Evolutionary conservation across 768 basidiomycete genomes (phyloP).

Genomic region (Rhizopogon rudus): DNA sequence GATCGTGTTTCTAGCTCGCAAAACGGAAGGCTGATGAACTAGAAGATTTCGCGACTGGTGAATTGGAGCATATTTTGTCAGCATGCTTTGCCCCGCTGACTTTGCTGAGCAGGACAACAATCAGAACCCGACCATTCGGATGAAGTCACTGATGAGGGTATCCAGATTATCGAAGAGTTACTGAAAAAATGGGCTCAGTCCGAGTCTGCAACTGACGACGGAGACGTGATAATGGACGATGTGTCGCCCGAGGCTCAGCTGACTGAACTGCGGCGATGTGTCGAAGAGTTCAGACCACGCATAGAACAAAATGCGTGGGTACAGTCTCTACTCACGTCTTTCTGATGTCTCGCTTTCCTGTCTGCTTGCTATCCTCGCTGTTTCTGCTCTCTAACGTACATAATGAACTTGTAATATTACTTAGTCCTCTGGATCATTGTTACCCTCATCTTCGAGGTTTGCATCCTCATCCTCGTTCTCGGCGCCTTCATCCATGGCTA

Average conservation of each 20-base stretch:
- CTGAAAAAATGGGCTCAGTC: conserved; percentile 59
- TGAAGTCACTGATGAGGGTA: conserved; percentile 71
- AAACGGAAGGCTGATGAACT: conserved; percentile 89
- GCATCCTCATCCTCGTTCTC: background rate
- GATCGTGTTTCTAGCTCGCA: conserved; percentile 54
- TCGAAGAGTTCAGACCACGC: conserved; percentile 58
- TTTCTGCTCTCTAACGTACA: conserved; percentile 2
- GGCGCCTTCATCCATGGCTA: background rate
- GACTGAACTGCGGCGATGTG: conserved; percentile 49
- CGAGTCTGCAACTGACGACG: conserved; percentile 30
- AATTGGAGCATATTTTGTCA: background rate
- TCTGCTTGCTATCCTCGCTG: background rate
- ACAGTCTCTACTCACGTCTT: conserved; percentile 46
- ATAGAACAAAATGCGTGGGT: conserved; percentile 83
- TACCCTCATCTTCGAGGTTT: background rate
- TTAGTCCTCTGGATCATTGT: background rate
- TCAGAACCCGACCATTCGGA: conserved; percentile 43
- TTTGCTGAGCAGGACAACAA: conserved; percentile 17
- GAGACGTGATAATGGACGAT: conserved; percentile 50
- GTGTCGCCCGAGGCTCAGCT: conserved; percentile 32
- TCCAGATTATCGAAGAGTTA: conserved; percentile 75
- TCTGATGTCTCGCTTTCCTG: conserved; percentile 18
- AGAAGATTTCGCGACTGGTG: conserved; percentile 72
- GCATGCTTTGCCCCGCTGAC: background rate
- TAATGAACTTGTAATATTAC: conserved; percentile 4